phyloP scores from a whole-genome alignment of 2,329 filamentous ascomycete species.

The Macrophomina tecta region DNA sequence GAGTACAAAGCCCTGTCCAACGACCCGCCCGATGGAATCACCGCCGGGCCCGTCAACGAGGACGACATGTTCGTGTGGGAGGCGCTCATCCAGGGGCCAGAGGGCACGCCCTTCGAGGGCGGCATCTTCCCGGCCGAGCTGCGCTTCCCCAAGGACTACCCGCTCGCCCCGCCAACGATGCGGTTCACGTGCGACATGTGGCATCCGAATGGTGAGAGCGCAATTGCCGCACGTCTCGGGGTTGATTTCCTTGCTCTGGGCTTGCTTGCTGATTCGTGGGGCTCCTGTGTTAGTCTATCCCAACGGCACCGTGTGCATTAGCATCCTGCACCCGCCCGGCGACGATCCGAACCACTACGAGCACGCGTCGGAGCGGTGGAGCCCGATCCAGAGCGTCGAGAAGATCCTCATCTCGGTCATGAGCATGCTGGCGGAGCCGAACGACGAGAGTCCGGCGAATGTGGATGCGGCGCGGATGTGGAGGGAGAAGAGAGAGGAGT shows the following conservation, averaged over 20 bases:
- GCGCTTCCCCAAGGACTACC: slow-evolving; percentile 84
- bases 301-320: slow-evolving; percentile 90
- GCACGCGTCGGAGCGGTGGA: slow-evolving; percentile 87
- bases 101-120: slow-evolving; percentile 94
- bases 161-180: slow-evolving; percentile 85
- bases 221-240: neutral
- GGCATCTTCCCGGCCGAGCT: slow-evolving; percentile 90
- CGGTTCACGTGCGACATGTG: slow-evolving; percentile 86
- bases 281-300: slow-evolving; percentile 68
- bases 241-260: neutral
- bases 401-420: slow-evolving; percentile 92
- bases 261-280: neutral
- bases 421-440: slow-evolving; percentile 88
- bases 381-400: slow-evolving; percentile 91
- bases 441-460: slow-evolving; percentile 95
- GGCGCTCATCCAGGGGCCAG: slow-evolving; percentile 91
- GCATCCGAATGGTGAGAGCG: slow-evolving; percentile 77
- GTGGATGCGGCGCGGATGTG: slow-evolving; percentile 89
- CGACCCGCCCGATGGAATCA: slow-evolving; percentile 97
- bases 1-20: slow-evolving; percentile 95
- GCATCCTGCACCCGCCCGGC: slow-evolving; percentile 92
- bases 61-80: slow-evolving; percentile 98
- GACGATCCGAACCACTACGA: slow-evolving; percentile 97
- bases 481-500: slow-evolving; percentile 80
- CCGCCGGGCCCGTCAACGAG: slow-evolving; percentile 88